Base-by-base conservation (phyloP, 805 yeast genomes). In the Candida pseudoglaebosa region DNA sequence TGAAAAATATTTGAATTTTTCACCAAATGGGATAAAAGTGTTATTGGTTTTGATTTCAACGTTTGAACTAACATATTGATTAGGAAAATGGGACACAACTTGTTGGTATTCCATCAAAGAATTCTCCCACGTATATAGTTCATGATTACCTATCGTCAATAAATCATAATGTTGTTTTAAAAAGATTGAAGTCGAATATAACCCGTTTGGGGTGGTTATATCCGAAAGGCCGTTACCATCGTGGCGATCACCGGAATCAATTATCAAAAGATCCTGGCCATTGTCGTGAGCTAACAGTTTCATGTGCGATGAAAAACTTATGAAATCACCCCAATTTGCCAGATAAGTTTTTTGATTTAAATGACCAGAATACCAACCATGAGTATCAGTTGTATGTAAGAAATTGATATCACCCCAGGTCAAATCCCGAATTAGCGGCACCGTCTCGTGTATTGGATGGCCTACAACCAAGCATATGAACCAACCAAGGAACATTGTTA, bases 311-410 rank as follows among this genome's bases (percentile, higher is more conserved):
- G 78, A 65, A 54, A 91, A 90, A 0, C 90, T 79, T 3, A 84
- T 54, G 43, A 84, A 86, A 53, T 91, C 95, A 7, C 97, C 97
- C 96, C 96, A 91, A 56, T 90, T 86, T 4, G 86, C 93, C 28
- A 82, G 74, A 57, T 81, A 91, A 41, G 77, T 78, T 20, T 74
- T 70, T 57, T 90, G 97, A 47, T 81, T 80, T 28, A 78, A 50
- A 63, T 91, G 99, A 0, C 97, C 97, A 4, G 91, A 80, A 46
- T 84, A 77, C 99, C 99, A 93, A 1, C 93, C 97, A 59, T 93
- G 99, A 2, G 97, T 91, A 53, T 93, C 99, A 0, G 99, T 93
- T 1, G 98, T 90, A 53, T 91, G 98, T 18, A 91, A 52, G 50
- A 93, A 86, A 62, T 93, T 91, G 34, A 93, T 41, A 40, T 81